Base-by-base conservation (phyloP, 2,329 filamentous ascomycete genomes). In the Colletotrichum simmondsii region DNA sequence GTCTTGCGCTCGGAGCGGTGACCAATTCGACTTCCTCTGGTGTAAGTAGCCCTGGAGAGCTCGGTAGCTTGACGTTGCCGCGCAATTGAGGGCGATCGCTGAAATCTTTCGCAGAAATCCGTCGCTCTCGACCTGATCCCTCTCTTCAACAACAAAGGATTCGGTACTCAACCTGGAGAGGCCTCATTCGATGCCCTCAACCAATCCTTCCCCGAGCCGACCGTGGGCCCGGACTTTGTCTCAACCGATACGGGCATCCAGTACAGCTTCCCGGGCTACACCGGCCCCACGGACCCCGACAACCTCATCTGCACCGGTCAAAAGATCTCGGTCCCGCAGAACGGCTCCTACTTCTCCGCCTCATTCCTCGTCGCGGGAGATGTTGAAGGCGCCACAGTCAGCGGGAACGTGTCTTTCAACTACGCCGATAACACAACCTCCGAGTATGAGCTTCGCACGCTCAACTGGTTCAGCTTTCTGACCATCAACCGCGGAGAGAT, bases 141-240 rank as follows among this genome's bases (percentile, higher is more conserved):
- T 2, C 22, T 49, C 30, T 85, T 84, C 78, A 87, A 88, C 78
- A 87, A 87, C 76, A 86, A 85, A 68, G 86, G 79, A 1, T 87
- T 88, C 71, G 85, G 85, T 3, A 80, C 80, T 0, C 79, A 79
- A 14, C 83, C 86, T 0, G 85, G 85, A 2, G 84, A 87, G 75
- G 83, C 86, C 1, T 79, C 83, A n/a, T 86, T 87, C 70, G 84
- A 87, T 66, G 75, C 71, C 2, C 74, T 82, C 3, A 81, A 82
- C 54, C 81, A 86, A 61, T 85, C 85, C 0, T 87, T 84, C 68
- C 84, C 85, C 7, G 78, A 78, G 14, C 79, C 81, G 2, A 72
- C 75, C 19, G 60, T 82, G 16, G 68, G 76, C 28, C 79, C 79
- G 7, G 78, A 79, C 30, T 86, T 85, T 73, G 82, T 78, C 5